A percentile compares a stretch with the other conserved stretches of the same genome.
These are phyloP conservation scores for Aureobasidium lini DNA, from an alignment of 2,329 filamentous ascomycete species.

Conservation along the genomic window DNA sequence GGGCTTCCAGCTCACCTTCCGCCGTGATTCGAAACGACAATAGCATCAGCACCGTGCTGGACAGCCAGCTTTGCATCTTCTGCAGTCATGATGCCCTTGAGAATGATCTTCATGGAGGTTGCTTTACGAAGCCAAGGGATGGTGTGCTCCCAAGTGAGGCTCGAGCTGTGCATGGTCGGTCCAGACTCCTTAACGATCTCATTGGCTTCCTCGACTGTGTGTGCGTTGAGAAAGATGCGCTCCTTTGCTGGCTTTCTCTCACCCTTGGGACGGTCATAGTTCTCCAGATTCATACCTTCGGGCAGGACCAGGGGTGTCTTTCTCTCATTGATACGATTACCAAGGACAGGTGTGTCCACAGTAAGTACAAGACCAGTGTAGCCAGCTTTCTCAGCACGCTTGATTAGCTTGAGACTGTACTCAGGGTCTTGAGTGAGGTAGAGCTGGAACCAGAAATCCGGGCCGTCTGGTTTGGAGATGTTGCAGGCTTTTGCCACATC, in stretches of 20 bases:
- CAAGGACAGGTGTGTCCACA: slow-evolving; percentile 26
- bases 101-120: slow-evolving; percentile 42
- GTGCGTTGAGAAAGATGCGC: slow-evolving; percentile 1
- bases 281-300: slow-evolving; percentile 20
- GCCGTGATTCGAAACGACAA: slow-evolving; percentile 38
- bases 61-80: slow-evolving; percentile 41
- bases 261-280: slow-evolving; percentile 9
- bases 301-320: slow-evolving; percentile 19
- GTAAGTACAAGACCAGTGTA: slow-evolving; percentile 26
- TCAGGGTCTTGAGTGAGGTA: slow-evolving; percentile 20
- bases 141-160: slow-evolving; percentile 38
- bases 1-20: neutral
- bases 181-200: slow-evolving; percentile 2
- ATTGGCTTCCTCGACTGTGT: slow-evolving; percentile 4
- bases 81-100: slow-evolving; percentile 36
- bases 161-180: slow-evolving; percentile 16
- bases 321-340: slow-evolving; percentile 26
- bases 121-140: slow-evolving; percentile 40
- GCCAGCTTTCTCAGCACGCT: slow-evolving; percentile 22
- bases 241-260: neutral
- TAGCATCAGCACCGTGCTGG: slow-evolving; percentile 30
- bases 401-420: slow-evolving; percentile 21
- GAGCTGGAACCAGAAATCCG: slow-evolving; percentile 22
- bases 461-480: slow-evolving; percentile 14
- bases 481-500: slow-evolving; percentile 21